Base-by-base conservation (phyloP, 192 early-diverging fungal genomes). In the Coemansia umbellata region DNA sequence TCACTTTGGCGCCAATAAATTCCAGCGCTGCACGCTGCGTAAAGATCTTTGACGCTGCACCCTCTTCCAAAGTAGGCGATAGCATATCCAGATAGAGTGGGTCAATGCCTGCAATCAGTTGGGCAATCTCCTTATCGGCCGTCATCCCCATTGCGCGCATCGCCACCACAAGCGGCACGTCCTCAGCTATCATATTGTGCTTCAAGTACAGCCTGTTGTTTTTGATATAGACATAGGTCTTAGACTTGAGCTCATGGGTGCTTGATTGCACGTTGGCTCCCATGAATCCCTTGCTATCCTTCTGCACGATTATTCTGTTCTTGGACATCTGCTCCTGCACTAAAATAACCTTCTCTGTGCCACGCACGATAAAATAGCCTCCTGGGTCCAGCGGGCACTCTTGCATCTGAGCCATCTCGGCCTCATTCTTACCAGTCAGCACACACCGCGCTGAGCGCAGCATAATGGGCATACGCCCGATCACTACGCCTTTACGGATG, bases 301-400 rank as follows among this genome's bases (percentile, higher is more conserved):
- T 77, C 44, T 95, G 91, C 14, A 97, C 88, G 65, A 98, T 93
- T 54, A 98, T 98, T 69, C 95, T 83, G 78, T 98, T 98, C 64
- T 98, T 98, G 18, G 92, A 94, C 71, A 98, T 81, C 58, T 98
- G 95, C 80, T 98, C 95, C 71, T 98, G 95, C 30, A 98, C 93
- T 40, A 98, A 61, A 79, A 96, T 93, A 4, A 98, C 93, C 77
- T 97, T 98, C 64, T 98, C 95, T 1, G 87, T 87, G 19, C 95
- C 95, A 22, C 92, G 87, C 54, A 96, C 90, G 31, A 98, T 83
- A 82, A 98, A 98, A 68, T 98, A 98, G 24, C 95, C 95, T 33
- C 91, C 95, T 3, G 95, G 95, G 77, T 98, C 95, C 45, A 98
- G 60, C 8, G 95, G 95, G 50, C 95, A 98, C 66, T 98, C 95